Evolutionary conservation across 768 basidiomycete species (phyloP).

Genomic region (Termitomyces sp.): DNA sequence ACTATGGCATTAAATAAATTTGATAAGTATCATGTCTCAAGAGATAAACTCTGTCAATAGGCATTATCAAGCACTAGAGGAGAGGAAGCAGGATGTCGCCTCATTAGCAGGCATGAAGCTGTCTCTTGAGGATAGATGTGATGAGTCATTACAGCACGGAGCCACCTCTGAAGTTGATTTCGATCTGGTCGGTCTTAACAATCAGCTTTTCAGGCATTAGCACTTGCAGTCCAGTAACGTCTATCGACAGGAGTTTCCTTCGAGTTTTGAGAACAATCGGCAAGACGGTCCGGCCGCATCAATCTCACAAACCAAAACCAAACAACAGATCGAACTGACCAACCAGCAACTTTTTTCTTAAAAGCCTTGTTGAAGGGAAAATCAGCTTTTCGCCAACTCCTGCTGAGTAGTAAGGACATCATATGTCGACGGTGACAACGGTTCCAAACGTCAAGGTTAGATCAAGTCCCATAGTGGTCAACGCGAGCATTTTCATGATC

Average conservation of each 20-base stretch:
- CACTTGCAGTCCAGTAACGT: too few relatives aligned
- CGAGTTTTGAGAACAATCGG: too few relatives aligned
- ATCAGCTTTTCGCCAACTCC: not conserved
- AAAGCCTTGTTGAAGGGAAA: too few relatives aligned
- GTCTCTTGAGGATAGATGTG: not conserved
- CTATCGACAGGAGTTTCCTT: too few relatives aligned
- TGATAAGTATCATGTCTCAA: not conserved
- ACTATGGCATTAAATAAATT: not conserved
- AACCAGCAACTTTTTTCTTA: too few relatives aligned
- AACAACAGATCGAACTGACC: too few relatives aligned
- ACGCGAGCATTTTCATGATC: constrained; percentile 12
- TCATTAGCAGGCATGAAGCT: not conserved
- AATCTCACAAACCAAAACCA: not conserved
- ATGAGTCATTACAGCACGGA: not conserved
- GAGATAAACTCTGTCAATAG: not conserved
- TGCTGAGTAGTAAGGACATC: not conserved
- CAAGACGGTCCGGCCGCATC: not conserved
- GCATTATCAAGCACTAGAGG: not conserved
- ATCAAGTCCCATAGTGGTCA: not conserved
- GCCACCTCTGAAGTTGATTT: not conserved
- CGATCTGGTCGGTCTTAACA: too few relatives aligned
- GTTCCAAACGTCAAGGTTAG: constrained; percentile 13
- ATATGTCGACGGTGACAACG: not conserved
- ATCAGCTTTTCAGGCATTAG: too few relatives aligned
- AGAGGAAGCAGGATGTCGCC: not conserved